Evolutionary conservation across 768 basidiomycete species (phyloP), one percentile per base, ranked within the genome.

Genomic region (Calocybe cyanea): DNA sequence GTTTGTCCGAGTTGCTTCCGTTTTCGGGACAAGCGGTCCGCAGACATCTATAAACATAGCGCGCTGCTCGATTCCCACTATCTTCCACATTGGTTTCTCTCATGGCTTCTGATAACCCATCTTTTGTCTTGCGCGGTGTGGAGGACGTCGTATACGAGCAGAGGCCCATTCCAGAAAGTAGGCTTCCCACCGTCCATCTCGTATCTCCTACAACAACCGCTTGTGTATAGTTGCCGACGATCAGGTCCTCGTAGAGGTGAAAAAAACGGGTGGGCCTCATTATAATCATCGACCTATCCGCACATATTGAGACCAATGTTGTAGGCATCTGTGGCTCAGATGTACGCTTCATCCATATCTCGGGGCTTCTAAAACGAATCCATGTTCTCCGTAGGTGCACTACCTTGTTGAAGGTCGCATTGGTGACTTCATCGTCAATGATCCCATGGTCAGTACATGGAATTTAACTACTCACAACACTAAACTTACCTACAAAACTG

Each of bases 311-410:
- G 28, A 54, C 6, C 14, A 3, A 38, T 43, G 33, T 19, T 41
- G 32, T 36, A 89, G 92, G 92, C 41, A 93, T 94, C 52, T 94
- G 91, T 61, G 92, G 92, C 30, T 92, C 89, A 48, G 92, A 95
- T 75, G 87, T 87, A 67, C 54, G 62, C 45, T 39, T n/a, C 17
- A 41, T 28, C 46, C 54, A 46, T 7, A 46, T 51, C 11, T 32
- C 31, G 31, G 38, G 38, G 24, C 37, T 14, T 45, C 52, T 51
- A 51, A 39, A n/a, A n/a, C 25, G 25, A 5, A 28, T 28, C 25
- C 54, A 49, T 45, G 37, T 44, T 46, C 39, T 54, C 28, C 31
- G 39, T 44, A 91, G 82, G 81, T 90, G 11, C 88, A 91, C 59
- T 93, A 84, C 63, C 70, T 86, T 28, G 73, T 76, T n/a, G 77